These are phyloP conservation scores for Balansia obtecta DNA, from an alignment of 2,329 filamentous ascomycete genomes.

Conservation along the genomic window DNA sequence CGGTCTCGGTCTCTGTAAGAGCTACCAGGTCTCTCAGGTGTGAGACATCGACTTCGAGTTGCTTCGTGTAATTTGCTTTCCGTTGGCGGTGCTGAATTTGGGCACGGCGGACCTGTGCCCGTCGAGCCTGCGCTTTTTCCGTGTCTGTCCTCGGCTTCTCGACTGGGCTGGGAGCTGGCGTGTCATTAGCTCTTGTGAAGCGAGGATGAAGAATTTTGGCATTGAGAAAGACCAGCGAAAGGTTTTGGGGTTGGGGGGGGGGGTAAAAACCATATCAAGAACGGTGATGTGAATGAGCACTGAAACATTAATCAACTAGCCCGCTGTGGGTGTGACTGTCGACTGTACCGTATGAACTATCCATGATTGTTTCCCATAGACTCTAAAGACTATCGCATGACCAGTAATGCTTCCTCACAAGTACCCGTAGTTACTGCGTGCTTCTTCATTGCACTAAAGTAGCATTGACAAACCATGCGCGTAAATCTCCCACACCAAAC, in stretches of 20 bases:
- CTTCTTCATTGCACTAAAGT: neutral
- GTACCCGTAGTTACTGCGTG: neutral
- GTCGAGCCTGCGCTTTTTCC: conserved; percentile 33
- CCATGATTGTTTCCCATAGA: neutral
- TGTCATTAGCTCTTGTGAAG: neutral
- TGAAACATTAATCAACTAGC: too few species aligned
- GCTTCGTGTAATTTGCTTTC: conserved; percentile 41
- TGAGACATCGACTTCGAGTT: conserved; percentile 39
- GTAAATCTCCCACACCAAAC: neutral
- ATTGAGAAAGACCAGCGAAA: neutral
- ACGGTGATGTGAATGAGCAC: neutral
- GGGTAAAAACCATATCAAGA: neutral
- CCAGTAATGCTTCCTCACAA: neutral
- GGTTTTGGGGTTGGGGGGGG: neutral
- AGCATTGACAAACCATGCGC: neutral
- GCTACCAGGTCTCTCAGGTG: conserved; percentile 35
- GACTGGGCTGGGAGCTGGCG: neutral
- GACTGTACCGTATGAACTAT: neutral
- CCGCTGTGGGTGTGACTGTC: neutral
- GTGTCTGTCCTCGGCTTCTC: conserved; percentile 11
- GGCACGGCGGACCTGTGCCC: conserved; percentile 39
- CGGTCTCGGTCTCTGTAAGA: conserved; percentile 26
- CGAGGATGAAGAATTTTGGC: neutral
- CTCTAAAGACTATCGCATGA: too few species aligned
- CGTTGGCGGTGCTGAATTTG: conserved; percentile 44